These are phyloP conservation scores for Stephania yunnanensis DNA, from an alignment of 164 flowering plant genomes.

Conservation along the genomic window DNA sequence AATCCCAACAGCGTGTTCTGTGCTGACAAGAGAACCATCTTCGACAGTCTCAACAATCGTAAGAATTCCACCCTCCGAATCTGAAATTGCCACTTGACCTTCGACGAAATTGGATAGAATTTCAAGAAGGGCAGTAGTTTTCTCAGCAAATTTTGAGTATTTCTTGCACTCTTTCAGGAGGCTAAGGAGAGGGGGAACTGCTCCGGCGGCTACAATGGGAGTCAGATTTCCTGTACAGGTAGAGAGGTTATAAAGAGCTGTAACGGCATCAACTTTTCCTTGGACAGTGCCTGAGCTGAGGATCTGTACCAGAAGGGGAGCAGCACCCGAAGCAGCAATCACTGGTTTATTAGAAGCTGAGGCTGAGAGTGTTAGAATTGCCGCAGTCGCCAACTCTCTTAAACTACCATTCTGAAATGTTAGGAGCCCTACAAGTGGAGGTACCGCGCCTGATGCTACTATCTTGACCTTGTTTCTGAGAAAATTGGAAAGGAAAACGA, in stretches of 20 bases:
- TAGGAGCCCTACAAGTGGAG: slow-evolving; percentile 64
- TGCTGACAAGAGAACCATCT: slow-evolving; percentile 68
- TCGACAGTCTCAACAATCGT: slow-evolving; percentile 73
- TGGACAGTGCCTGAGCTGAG: slow-evolving; percentile 61
- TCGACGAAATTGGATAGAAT: slow-evolving; percentile 49
- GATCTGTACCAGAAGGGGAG: slow-evolving; percentile 56
- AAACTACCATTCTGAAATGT: slow-evolving; percentile 39
- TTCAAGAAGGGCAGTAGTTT: slow-evolving; percentile 63
- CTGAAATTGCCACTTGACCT: slow-evolving; percentile 47
- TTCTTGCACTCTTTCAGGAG: slow-evolving; percentile 79
- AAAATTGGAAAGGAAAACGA: neutral
- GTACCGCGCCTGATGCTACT: slow-evolving; percentile 60
- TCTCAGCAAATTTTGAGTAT: slow-evolving; percentile 78
- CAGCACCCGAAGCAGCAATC: slow-evolving; percentile 57
- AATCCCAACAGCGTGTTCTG: slow-evolving; percentile 67
- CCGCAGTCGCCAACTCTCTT: slow-evolving; percentile 68
- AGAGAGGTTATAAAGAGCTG: slow-evolving; percentile 67
- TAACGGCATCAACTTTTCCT: slow-evolving; percentile 75
- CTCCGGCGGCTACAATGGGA: slow-evolving; percentile 40
- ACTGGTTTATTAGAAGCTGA: slow-evolving; percentile 50
- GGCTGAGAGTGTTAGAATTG: slow-evolving; percentile 67
- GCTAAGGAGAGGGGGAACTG: slow-evolving; percentile 53
- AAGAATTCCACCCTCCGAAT: slow-evolving; percentile 49
- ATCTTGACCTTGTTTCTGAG: slow-evolving; percentile 68
- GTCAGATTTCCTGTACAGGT: slow-evolving; percentile 33